Evolutionary conservation across 352 stramenopile species (phyloP).

Genomic region (Aphanomyces stellatus): DNA sequence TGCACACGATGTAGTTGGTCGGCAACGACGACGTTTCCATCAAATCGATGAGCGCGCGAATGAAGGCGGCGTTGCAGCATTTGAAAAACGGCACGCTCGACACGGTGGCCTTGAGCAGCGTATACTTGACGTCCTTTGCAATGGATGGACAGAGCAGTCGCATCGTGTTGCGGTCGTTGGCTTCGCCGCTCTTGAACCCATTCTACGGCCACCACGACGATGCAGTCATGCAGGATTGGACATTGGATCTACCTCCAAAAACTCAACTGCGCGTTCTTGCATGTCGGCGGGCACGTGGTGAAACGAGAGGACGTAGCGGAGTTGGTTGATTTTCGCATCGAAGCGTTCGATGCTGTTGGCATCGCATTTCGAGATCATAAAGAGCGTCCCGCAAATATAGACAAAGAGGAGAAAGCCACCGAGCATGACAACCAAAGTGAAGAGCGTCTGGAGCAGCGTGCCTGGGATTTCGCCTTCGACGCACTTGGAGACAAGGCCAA

Average conservation of each 20-base stretch:
- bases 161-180: conserved; percentile 49
- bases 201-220: background rate
- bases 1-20: conserved; percentile 47
- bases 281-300: conserved; percentile 45
- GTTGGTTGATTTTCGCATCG: conserved; percentile 55
- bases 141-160: conserved; percentile 62
- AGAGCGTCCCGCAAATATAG: conserved; percentile 62
- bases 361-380: conserved; percentile 66
- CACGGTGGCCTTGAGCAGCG: conserved; percentile 43
- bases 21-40: conserved; percentile 49
- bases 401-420: conserved; percentile 62
- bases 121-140: conserved; percentile 55
- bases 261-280: conserved; percentile 46
- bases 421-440: conserved; percentile 45
- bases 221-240: background rate
- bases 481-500: conserved; percentile 18
- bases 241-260: conserved; percentile 32
- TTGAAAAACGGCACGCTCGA: conserved; percentile 49
- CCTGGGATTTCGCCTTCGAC: conserved; percentile 53
- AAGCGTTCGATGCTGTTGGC: conserved; percentile 38
- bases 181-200: conserved; percentile 42
- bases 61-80: conserved; percentile 45
- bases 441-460: conserved; percentile 40
- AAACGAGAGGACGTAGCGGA: conserved; percentile 56
- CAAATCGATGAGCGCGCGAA: conserved; percentile 43